Base-by-base conservation (phyloP, 2,329 filamentous ascomycete genomes). In the Paradendryphiella salina region DNA sequence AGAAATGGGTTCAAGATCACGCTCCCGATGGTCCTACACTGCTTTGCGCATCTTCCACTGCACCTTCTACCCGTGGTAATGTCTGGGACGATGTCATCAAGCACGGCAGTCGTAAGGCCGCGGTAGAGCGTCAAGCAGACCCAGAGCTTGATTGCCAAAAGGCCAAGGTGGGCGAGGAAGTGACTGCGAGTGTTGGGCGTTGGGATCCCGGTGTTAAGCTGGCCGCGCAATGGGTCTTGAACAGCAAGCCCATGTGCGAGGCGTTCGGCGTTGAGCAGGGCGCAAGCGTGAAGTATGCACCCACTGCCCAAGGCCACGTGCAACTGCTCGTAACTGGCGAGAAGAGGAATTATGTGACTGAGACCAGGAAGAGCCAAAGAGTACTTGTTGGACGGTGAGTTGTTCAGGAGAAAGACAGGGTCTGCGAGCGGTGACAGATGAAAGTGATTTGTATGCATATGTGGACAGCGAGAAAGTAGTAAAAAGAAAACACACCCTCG, bases 201-300 rank as follows among this genome's bases (percentile, higher is more conserved):
- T 75, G 72, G 72, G 72, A 75, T 53, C 72, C 72, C 3, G 72
- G 72, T 14, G 66, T 75, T 2, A 52, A 36, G 35, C 57, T 75
- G 0, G 53, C 63, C 28, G 72, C 66, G 32, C 65, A 72, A 50
- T 74, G 72, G 71, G 11, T 64, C 11, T 40, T 73, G 1, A 56
- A 71, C 47, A 62, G 67, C 2, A 62, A 63, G 45, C 47, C 59
- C 14, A 37, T 21, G 1, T 57, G 63, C 11, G 53, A 56, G 14
- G 11, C 58, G 1, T 71, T 72, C 31, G 34, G 14, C 6, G 65
- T 71, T 1, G 51, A 59, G 34, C 64, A 67, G 35, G 63, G 64
- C 3, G 41, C 52, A 6, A 57, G 35, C 5, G 43, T 70, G 1
- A 50, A 43, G 9, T 67, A 60, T 32, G 40, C 14, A 3, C 47